These are phyloP conservation scores for Saturnispora gosingensis DNA, from an alignment of 805 yeast species.

Conservation along the genomic window DNA sequence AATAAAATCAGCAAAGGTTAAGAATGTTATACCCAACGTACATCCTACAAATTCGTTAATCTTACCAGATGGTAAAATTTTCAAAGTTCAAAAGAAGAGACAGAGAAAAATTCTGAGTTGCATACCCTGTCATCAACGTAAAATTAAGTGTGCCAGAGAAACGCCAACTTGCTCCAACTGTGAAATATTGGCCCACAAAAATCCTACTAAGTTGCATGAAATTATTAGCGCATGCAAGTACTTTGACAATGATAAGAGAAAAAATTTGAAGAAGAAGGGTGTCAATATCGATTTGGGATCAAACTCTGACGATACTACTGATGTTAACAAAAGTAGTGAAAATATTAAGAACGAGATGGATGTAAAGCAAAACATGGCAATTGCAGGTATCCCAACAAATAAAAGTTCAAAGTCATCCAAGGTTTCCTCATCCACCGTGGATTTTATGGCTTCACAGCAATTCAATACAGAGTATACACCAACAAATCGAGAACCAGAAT, in stretches of 20 bases:
- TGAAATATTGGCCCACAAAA: slow-evolving; percentile 23
- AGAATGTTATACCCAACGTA: slow-evolving; percentile 16
- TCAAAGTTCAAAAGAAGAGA: slow-evolving; percentile 52
- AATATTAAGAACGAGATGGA: not conserved
- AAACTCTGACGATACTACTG: not conserved
- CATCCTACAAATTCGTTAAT: slow-evolving; percentile 23
- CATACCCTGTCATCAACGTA: slow-evolving; percentile 56
- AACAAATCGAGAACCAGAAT: not conserved
- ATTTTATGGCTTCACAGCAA: not conserved
- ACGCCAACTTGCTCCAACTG: slow-evolving; percentile 54
- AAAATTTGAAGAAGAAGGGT: slow-evolving; percentile 25
- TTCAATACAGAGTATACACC: not conserved
- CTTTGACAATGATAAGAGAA: slow-evolving; percentile 48
- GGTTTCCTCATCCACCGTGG: not conserved
- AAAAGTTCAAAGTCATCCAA: not conserved
- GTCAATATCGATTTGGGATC: slow-evolving; percentile 5
- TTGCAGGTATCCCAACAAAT: not conserved
- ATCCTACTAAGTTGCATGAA: slow-evolving; percentile 11
- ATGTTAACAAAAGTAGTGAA: not conserved
- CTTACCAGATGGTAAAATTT: slow-evolving; percentile 31
- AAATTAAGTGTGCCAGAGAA: slow-evolving; percentile 56
- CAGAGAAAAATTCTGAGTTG: slow-evolving; percentile 52
- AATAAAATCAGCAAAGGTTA: slow-evolving; percentile 1
- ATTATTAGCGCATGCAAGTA: slow-evolving; percentile 35
- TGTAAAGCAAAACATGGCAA: not conserved